These are phyloP conservation scores for Cyclotella baltica DNA, from an alignment of 108 stramenopile species.

Conservation along the genomic window DNA sequence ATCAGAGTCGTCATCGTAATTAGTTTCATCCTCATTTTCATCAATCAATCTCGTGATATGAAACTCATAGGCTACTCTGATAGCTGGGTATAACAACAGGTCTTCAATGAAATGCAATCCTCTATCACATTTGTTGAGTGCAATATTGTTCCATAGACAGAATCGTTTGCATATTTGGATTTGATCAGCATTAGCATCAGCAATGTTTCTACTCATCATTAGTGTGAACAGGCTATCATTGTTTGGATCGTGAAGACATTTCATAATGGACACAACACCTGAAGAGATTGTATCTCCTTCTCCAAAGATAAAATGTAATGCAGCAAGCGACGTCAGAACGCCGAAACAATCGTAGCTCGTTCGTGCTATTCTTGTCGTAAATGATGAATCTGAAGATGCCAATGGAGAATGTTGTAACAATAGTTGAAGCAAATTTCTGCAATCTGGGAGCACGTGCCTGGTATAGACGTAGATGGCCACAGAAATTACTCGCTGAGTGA, in stretches of 20 bases:
- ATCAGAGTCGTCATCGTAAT: slow-evolving; percentile 19
- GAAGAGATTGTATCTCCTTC: slow-evolving; percentile 3
- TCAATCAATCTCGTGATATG: background rate
- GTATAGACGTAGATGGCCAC: slow-evolving; percentile 29
- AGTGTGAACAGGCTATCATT: slow-evolving; percentile 17
- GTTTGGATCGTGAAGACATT: slow-evolving; percentile 3
- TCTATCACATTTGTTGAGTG: background rate
- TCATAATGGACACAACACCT: background rate
- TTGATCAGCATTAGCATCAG: background rate
- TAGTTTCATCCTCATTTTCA: background rate
- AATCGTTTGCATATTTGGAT: background rate
- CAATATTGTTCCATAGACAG: slow-evolving; percentile 5
- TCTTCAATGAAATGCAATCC: slow-evolving; percentile 32
- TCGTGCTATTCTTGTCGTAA: background rate
- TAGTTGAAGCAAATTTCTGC: slow-evolving; percentile 17
- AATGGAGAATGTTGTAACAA: slow-evolving; percentile 11
- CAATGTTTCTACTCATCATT: background rate
- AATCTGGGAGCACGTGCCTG: slow-evolving; percentile 19
- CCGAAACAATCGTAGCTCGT: slow-evolving; percentile 20
- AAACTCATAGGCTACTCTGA: background rate
- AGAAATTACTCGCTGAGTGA: slow-evolving; percentile 12
- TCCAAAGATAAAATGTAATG: slow-evolving; percentile 9
- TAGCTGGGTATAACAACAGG: slow-evolving; percentile 23
- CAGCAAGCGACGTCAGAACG: slow-evolving; percentile 28
- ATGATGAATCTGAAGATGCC: background rate